Evolutionary conservation across 148 eudicot genomes (phyloP).

Genomic region (Diospyros kaki): DNA sequence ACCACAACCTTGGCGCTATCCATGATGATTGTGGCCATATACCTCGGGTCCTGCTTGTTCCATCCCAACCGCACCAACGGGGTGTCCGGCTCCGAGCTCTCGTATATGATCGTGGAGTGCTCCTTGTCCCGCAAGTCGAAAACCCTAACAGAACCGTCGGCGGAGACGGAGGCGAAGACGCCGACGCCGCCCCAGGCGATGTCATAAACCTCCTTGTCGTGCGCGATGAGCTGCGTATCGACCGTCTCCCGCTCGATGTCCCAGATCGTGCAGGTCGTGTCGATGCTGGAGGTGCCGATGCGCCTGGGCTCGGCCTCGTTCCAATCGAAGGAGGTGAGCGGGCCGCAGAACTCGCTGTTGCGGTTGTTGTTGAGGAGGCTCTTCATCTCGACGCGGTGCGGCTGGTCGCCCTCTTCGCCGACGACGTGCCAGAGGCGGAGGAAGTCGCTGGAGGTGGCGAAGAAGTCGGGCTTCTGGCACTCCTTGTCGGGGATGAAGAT

Average conservation of each 20-base stretch:
- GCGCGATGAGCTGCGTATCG: constrained; percentile 71
- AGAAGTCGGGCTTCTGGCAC: constrained; percentile 50
- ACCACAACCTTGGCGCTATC: constrained; percentile 90
- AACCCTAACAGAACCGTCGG: constrained; percentile 71
- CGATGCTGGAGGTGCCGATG: constrained; percentile 63
- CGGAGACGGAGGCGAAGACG: constrained; percentile 69
- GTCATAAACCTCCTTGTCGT: constrained; percentile 80
- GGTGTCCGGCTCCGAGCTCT: constrained; percentile 78
- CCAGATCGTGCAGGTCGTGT: constrained; percentile 76
- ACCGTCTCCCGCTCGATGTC: constrained; percentile 63
- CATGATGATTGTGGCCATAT: constrained; percentile 96
- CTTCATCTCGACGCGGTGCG: constrained; percentile 35
- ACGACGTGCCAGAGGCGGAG: constrained; percentile 58
- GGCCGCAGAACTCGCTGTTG: constrained; percentile 58
- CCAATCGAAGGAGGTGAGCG: constrained; percentile 70
- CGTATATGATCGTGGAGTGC: constrained; percentile 71
- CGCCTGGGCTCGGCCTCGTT: constrained; percentile 66
- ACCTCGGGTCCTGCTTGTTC: constrained; percentile 97
- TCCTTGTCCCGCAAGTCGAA: constrained; percentile 68
- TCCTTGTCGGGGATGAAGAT: constrained; percentile 62
- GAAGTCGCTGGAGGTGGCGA: constrained; percentile 50
- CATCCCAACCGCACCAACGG: constrained; percentile 84
- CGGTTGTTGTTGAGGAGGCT: constrained; percentile 43
- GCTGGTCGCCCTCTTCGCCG: constrained; percentile 9
- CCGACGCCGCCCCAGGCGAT: constrained; percentile 82